These are phyloP conservation scores for Royoungia palumana DNA, from an alignment of 768 basidiomycete genomes.

Conservation along the genomic window DNA sequence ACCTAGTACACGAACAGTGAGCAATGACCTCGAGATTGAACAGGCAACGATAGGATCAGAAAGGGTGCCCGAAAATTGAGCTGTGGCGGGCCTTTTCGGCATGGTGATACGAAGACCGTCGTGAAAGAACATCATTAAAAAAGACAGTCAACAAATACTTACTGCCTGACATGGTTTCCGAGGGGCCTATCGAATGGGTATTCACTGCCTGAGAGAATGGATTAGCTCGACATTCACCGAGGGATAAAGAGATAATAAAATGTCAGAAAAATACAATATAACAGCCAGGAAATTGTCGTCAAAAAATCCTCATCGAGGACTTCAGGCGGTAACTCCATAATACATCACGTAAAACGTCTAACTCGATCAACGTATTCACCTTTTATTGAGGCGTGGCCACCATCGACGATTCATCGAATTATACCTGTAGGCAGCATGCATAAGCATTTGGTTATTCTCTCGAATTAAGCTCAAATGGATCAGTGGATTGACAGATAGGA, in stretches of 20 bases:
- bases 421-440: constrained; percentile 2
- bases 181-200: neutral
- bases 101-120: constrained; percentile 88
- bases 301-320: constrained; percentile 38
- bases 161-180: constrained; percentile 4
- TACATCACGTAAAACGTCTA: constrained; percentile 10
- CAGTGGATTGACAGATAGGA: constrained; percentile 63
- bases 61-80: constrained; percentile 80
- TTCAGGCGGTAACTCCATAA: constrained; percentile 89
- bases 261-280: constrained; percentile 57
- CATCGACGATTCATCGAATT: neutral
- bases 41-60: constrained; percentile 45
- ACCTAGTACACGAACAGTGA: neutral
- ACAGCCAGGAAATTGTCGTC: constrained; percentile 82
- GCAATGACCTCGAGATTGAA: neutral
- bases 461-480: constrained; percentile 25
- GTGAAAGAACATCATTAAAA: constrained; percentile 41
- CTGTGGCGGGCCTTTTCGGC: constrained; percentile 95
- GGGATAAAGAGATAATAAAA: neutral
- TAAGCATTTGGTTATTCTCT: neutral
- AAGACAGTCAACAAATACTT: neutral
- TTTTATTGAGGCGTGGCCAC: neutral
- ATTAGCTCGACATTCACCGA: neutral
- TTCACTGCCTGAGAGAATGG: neutral
- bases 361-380: constrained; percentile 5